These are phyloP conservation scores for Flueggea neowawraea DNA, from an alignment of 441 rosid genomes.

Conservation along the genomic window DNA sequence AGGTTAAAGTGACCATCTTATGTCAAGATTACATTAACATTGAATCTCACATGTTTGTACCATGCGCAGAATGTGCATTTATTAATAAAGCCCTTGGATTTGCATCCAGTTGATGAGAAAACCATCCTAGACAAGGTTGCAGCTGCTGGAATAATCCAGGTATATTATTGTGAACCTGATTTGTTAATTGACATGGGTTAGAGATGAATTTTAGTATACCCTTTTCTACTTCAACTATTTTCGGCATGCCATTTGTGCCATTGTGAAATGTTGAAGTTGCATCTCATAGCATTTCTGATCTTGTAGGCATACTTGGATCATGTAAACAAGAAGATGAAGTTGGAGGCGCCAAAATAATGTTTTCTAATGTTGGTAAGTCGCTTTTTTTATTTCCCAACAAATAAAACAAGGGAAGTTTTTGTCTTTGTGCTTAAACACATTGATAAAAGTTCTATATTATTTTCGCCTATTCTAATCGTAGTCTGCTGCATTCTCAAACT, in stretches of 20 bases:
- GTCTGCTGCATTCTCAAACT: too few species aligned
- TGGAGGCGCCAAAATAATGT: conserved; percentile 14
- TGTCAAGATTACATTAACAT: background rate
- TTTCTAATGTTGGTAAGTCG: background rate
- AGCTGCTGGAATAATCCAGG: conserved; percentile 94
- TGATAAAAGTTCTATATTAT: too few species aligned
- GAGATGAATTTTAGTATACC: background rate
- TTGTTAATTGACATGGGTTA: background rate
- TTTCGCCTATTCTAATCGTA: too few species aligned
- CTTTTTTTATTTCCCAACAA: background rate
- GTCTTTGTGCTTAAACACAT: too few species aligned
- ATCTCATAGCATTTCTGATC: conserved; percentile 12
- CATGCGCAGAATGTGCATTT: too few species aligned
- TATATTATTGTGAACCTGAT: conserved; percentile 20
- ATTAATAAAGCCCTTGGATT: too few species aligned
- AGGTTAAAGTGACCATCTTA: background rate
- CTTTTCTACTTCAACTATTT: background rate
- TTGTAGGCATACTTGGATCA: conserved; percentile 76
- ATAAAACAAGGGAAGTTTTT: too few species aligned
- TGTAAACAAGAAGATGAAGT: conserved; percentile 41
- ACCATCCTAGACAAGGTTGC: too few species aligned
- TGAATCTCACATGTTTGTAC: conserved; percentile 28
- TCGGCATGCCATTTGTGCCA: background rate
- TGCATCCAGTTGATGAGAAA: too few species aligned
- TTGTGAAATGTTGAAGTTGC: background rate